Evolutionary conservation across 441 rosid species (phyloP), one percentile per base, ranked within the genome.

Genomic region (Rhodomyrtus psidioides): DNA sequence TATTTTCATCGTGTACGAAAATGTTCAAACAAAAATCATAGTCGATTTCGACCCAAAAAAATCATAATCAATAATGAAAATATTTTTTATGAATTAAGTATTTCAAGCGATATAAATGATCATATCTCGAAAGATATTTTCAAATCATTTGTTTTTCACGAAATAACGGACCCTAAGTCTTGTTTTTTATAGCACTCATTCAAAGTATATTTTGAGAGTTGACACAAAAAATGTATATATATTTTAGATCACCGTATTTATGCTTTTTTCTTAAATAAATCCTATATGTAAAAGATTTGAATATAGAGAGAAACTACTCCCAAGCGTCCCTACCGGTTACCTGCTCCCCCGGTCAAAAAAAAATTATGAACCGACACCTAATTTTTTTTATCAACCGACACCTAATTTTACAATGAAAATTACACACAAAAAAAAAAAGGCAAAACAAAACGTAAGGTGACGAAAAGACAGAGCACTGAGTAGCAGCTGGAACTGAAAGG

Each of bases 311-410:
- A 28, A 28, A n/a, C 56, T 13, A 55, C 53, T 1, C 19, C 85
- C 88, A 42, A 83, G 83, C 30, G 42, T 83, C 44, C 4, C 6
- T 17, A 84, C 24, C 84, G 83, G 90, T 88, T 83, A 88, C 89
- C 88, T 89, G 90, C 87, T 84, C 58, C 89, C 59, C 88, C 88
- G 89, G 93, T 94, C 70, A 86, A 83, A 81, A 75, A 87, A 86
- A 55, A 39, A 2, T 39, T 39, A 39, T 30, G 19, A 79, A 53
- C 55, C 83, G 53, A n/a, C n/a, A n/a, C n/a, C n/a, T n/a, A n/a
- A n/a, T n/a, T n/a, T n/a, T n/a, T n/a, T 9, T 46, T 9, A 46
- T 30, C 13, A 79, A 49, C 55, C 83, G 54, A 27, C 6, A 54
- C 74, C 42, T 60, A 16, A 16, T 28, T 60, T 59, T 3, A 30